Percentiles rank a stretch among this genome's conserved stretches.
Evolutionary conservation across 2,329 filamentous ascomycete species (phyloP).

Genomic region (Xylaria sp.): DNA sequence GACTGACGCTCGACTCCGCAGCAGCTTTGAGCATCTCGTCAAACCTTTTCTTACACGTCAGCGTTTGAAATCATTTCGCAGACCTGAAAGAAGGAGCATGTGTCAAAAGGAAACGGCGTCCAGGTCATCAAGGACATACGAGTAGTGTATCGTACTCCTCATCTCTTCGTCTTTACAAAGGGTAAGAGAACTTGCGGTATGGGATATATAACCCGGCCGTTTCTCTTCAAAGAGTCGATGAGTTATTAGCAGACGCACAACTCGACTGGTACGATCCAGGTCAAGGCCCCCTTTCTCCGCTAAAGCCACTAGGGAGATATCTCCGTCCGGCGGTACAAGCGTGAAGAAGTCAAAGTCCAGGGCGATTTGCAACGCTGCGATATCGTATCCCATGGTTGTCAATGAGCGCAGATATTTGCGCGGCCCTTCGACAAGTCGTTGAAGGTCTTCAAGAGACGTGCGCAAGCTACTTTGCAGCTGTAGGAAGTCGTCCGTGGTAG

Average conservation of each 20-base stretch:
- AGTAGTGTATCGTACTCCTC: conserved; percentile 36
- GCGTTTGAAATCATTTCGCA: neutral
- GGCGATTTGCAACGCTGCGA: conserved; percentile 28
- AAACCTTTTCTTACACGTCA: conserved; percentile 6
- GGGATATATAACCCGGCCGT: conserved; percentile 37
- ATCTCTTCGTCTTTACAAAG: conserved; percentile 39
- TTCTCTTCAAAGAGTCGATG: conserved; percentile 43
- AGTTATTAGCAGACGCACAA: conserved; percentile 43
- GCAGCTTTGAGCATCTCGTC: conserved; percentile 48
- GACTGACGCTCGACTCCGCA: conserved; percentile 23
- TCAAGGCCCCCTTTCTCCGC: conserved; percentile 39
- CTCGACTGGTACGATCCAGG: conserved; percentile 38
- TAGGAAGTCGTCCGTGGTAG: neutral
- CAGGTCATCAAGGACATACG: conserved; percentile 11
- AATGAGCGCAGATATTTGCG: conserved; percentile 10
- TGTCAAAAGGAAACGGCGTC: neutral
- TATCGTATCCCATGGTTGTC: conserved; percentile 15
- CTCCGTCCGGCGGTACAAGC: conserved; percentile 36
- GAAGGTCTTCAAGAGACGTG: conserved; percentile 19
- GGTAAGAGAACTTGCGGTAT: conserved; percentile 32
- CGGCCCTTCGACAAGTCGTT: conserved; percentile 14
- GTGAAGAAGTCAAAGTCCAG: conserved; percentile 45
- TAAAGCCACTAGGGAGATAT: conserved; percentile 38
- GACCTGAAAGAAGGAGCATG: neutral
- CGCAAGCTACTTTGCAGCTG: conserved; percentile 8